Conservation (phyloP, 2,329 filamentous ascomycete species). For the Chaetomium olivaceum region DNA sequence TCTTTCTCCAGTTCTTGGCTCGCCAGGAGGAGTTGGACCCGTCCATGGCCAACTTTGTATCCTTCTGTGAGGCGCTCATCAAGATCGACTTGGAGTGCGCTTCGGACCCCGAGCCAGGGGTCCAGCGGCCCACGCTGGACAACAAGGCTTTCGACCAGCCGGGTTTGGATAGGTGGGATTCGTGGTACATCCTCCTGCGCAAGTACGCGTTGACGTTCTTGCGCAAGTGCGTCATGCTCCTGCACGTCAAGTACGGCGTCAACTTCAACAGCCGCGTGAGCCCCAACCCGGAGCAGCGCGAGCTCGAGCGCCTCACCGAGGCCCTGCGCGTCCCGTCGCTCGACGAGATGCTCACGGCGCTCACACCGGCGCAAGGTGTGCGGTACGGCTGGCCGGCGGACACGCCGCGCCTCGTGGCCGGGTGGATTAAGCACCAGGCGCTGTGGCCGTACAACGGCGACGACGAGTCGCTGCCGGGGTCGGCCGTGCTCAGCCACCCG, state of each 20-base stretch:
- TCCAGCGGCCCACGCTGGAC: slow-evolving; percentile 38
- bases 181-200: slow-evolving; percentile 63
- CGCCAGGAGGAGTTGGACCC: slow-evolving; percentile 45
- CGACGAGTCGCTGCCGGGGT: slow-evolving; percentile 37
- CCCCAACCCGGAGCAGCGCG: slow-evolving; percentile 64
- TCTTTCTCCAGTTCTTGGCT: slow-evolving; percentile 50
- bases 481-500: slow-evolving; percentile 69
- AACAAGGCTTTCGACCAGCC: slow-evolving; percentile 57
- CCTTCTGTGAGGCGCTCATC: slow-evolving; percentile 54
- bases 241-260: slow-evolving; percentile 85
- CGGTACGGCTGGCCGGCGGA: slow-evolving; percentile 53
- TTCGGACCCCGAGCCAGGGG: slow-evolving; percentile 26
- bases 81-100: slow-evolving; percentile 47
- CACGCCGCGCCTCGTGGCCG: slow-evolving; percentile 51
- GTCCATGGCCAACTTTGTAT: slow-evolving; percentile 55
- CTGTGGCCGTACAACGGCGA: slow-evolving; percentile 38
- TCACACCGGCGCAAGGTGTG: slow-evolving; percentile 46
- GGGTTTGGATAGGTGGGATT: slow-evolving; percentile 53
- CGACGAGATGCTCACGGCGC: slow-evolving; percentile 71
- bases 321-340: slow-evolving; percentile 75
- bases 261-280: slow-evolving; percentile 75
- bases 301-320: slow-evolving; percentile 79
- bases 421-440: slow-evolving; percentile 73
- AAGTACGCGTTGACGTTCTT: slow-evolving; percentile 90
- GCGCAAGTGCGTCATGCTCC: slow-evolving; percentile 78